These are phyloP conservation scores for Penicillium bialowiezense DNA, from an alignment of 495 filamentous ascomycete species.

Conservation along the genomic window DNA sequence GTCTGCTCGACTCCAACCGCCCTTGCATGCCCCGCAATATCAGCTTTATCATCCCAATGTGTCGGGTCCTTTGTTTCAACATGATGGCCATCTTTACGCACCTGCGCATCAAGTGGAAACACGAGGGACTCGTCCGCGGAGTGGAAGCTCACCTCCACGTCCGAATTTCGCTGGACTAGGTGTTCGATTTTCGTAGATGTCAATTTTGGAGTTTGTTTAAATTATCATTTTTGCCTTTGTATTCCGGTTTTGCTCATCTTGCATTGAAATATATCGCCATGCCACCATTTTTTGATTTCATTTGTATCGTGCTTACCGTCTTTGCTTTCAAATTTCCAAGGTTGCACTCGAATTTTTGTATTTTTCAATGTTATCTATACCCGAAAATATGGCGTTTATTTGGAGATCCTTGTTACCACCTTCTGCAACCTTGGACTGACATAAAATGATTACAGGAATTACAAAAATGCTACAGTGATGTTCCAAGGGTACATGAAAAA, in stretches of 20 bases:
- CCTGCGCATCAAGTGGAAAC: conserved; percentile 18
- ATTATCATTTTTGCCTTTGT: not conserved
- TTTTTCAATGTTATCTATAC: not conserved
- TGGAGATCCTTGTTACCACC: not conserved
- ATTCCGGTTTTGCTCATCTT: not conserved
- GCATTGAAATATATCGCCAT: not conserved
- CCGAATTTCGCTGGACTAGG: conserved; percentile 26
- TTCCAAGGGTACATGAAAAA: too few relatives aligned
- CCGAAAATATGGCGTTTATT: not conserved
- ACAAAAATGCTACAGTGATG: too few relatives aligned
- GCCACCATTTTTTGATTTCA: not conserved
- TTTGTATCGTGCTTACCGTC: not conserved
- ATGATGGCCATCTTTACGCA: conserved; percentile 18
- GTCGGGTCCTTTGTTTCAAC: conserved; percentile 32
- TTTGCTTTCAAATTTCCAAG: not conserved
- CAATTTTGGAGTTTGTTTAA: not conserved
- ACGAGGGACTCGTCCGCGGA: conserved; percentile 27
- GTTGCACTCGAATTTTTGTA: not conserved
- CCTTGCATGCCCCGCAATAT: conserved; percentile 20
- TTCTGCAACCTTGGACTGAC: too few relatives aligned
- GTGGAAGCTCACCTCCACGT: conserved; percentile 56
- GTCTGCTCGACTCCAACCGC: conserved; percentile 13
- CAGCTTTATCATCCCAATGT: conserved; percentile 32
- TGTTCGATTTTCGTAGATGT: conserved; percentile 12
- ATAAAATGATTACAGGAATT: too few relatives aligned